Percentiles rank a stretch among this genome's conserved stretches.
Conservation (phyloP, 2,329 filamentous ascomycete species). For the Aureobasidium mangrovei region DNA sequence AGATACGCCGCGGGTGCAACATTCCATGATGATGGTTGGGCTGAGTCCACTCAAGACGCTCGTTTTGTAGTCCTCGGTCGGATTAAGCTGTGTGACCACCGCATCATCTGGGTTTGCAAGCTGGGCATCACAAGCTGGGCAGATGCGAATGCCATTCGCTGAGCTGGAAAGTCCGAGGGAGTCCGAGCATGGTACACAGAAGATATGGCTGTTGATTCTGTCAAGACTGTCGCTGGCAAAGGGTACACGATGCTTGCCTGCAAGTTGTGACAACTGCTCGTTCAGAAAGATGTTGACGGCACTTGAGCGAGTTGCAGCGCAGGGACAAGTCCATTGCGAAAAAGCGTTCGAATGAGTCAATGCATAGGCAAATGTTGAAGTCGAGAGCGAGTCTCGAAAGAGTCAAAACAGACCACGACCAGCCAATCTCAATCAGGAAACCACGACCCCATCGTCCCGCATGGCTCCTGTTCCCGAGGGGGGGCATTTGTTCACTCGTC, state of each 20-base stretch:
- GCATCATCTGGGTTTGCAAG: conserved; percentile 68
- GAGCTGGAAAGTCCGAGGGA: conserved; percentile 48
- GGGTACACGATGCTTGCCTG: conserved; percentile 47
- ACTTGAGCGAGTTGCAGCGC: conserved; percentile 73
- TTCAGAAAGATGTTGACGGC: conserved; percentile 58
- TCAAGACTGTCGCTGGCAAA: neutral
- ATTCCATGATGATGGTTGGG: conserved; percentile 77
- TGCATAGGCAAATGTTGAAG: neutral
- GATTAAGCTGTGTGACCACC: conserved; percentile 61
- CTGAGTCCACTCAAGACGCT: conserved; percentile 75
- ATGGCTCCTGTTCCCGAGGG: too few species aligned
- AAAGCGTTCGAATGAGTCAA: neutral
- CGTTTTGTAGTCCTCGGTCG: conserved; percentile 83
- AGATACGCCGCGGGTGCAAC: conserved; percentile 64
- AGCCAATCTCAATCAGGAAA: too few species aligned
- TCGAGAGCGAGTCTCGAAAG: neutral
- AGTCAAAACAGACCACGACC: neutral
- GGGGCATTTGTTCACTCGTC: too few species aligned
- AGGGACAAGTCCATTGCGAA: conserved; percentile 61
- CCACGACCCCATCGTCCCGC: too few species aligned
- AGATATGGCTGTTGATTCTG: conserved; percentile 58
- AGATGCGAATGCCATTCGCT: conserved; percentile 48
- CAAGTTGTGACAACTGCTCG: conserved; percentile 81
- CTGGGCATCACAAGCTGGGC: conserved; percentile 65
- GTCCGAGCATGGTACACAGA: conserved; percentile 68